Base-by-base conservation (phyloP, 2,329 filamentous ascomycete species). In the Moelleriella libera region DNA sequence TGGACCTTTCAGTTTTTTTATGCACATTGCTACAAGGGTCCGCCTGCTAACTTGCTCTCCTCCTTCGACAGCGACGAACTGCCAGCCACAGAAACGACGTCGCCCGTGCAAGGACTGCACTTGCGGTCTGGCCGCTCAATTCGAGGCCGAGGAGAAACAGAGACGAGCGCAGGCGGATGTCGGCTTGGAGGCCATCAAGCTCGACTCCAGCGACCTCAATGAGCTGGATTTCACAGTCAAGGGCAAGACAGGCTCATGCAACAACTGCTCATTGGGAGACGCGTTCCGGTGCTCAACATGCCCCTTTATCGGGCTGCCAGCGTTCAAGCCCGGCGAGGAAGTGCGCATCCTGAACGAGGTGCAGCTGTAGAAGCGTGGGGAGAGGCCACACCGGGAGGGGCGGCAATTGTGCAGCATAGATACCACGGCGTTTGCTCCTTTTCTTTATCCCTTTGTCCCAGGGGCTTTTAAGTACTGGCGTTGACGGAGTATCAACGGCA, bases 181-280 rank as follows among this genome's bases (percentile, higher is more conserved):
- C 47, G 84, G 84, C 63, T 74, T 96, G 44, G 78, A 76, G 45
- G 73, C 80, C 21, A 69, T 88, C 52, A 86, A 85, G 66, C 72
- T 95, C 46, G 78, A 75, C 45, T 71, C 79, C 1, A 82, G 87
- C 57, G 92, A 98, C 61, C 69, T 98, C 44, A 60, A 63, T 46
- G 90, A 97, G 65, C 75, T 97, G 7, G 92, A 98, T 66, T 97
- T 98, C 61, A 98, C 92, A 1, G 87, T 97, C n/a, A 77, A 94
- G 65, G 92, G 92, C 56, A 97, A 96, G 70, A 86, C 90, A 5
- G 90, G 92, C 47, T 94, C 86, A 14, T 98, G 92, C 64, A 88
- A 88, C 30, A 96, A 90, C 67, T 97, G 92, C 66, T 84, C 88
- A 30, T 74, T 98, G 12, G 92, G 92, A 45, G 90, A 97, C 64